Percentiles rank a stretch among this genome's conserved stretches.
Evolutionary conservation across 164 flowering plant species (phyloP).

Genomic region (Chloranthus sessilifolius): DNA sequence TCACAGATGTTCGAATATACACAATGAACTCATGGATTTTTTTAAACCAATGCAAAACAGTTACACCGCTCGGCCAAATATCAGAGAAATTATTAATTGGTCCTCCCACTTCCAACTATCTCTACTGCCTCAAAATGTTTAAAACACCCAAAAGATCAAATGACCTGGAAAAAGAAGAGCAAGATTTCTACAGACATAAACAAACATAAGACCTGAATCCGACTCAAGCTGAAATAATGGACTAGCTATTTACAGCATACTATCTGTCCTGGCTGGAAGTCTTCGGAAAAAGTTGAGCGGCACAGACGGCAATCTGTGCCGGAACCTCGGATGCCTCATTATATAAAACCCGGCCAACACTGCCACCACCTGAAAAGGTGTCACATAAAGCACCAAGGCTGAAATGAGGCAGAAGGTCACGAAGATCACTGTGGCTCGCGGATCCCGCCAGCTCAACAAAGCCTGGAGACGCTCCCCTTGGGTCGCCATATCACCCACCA

Average conservation of each 20-base stretch:
- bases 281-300: conserved; percentile 88
- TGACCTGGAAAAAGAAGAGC: too few relatives aligned
- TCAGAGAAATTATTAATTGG: too few relatives aligned
- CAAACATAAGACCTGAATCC: too few relatives aligned
- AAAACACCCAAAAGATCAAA: too few relatives aligned
- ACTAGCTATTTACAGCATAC: conserved; percentile 69
- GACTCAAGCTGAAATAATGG: too few relatives aligned
- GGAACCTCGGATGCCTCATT: conserved; percentile 92
- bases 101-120: too few relatives aligned
- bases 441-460: conserved; percentile 74
- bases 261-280: conserved; percentile 83
- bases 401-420: conserved; percentile 57
- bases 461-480: conserved; percentile 70
- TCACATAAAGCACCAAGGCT: conserved; percentile 64
- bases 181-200: too few relatives aligned
- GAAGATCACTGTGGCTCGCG: conserved; percentile 61
- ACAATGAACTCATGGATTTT: too few relatives aligned
- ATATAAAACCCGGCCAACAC: conserved; percentile 56
- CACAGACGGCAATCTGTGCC: conserved; percentile 60
- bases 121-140: too few relatives aligned
- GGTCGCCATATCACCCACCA: conserved; percentile 69
- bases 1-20: too few relatives aligned
- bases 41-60: too few relatives aligned
- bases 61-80: too few relatives aligned
- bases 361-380: conserved; percentile 69